phyloP scores from a whole-genome alignment of 306 rosid genomes.

The Arachis stenosperma region DNA sequence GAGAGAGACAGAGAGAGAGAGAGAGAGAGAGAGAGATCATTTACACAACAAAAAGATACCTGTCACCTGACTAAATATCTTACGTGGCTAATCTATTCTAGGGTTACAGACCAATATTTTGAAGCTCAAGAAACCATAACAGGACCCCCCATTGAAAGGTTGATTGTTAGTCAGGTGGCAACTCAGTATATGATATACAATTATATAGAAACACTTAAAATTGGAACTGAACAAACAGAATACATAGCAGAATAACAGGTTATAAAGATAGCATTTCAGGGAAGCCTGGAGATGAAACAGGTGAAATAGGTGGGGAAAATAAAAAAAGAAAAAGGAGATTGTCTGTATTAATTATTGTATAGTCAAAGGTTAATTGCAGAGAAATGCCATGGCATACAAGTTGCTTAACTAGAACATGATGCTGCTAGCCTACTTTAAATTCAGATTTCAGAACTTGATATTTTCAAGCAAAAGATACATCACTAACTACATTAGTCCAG shows the following conservation, averaged over 20 bases:
- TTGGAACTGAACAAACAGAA: background rate
- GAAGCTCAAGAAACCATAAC: constrained; percentile 4
- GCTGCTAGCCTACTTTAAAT: constrained; percentile 6
- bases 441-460: background rate
- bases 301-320: too few species aligned
- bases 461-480: constrained; percentile 22
- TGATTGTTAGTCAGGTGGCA: background rate
- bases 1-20: background rate
- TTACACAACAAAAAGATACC: background rate
- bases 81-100: background rate
- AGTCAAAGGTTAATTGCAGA: background rate
- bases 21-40: background rate
- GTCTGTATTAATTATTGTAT: constrained; percentile 3
- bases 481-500: constrained; percentile 12
- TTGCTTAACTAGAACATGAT: background rate
- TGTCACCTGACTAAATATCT: background rate
- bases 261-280: background rate
- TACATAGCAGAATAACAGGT: background rate
- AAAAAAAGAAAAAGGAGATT: background rate
- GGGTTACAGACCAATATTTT: background rate
- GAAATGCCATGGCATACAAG: background rate
- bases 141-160: background rate
- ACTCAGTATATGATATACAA: background rate
- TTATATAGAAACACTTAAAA: background rate
- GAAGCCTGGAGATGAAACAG: background rate